Evolutionary conservation across 129 eudicot genomes (phyloP).

Genomic region (Artemisia tridentata): DNA sequence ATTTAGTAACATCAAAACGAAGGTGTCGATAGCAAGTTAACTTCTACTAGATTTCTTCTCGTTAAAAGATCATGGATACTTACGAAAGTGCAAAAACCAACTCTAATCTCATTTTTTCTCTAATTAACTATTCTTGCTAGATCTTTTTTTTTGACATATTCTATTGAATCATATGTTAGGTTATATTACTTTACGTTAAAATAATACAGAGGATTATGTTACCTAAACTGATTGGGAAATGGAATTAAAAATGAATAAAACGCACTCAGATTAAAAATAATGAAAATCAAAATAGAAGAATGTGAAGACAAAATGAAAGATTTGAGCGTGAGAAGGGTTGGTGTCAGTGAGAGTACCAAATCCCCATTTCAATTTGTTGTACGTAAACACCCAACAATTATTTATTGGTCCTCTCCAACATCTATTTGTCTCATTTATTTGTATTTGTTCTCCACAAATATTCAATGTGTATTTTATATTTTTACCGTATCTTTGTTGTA

Average conservation of each 20-base stretch:
- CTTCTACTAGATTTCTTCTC: too few species aligned
- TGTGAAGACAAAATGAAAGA: conserved; percentile 36
- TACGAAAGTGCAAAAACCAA: too few species aligned
- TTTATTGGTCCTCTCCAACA: conserved; percentile 13
- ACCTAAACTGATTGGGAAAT: neutral
- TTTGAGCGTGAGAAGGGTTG: conserved; percentile 44
- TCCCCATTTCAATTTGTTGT: conserved; percentile 32
- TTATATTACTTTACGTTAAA: too few species aligned
- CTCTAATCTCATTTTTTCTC: too few species aligned
- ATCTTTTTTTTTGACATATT: too few species aligned
- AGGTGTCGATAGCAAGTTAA: too few species aligned
- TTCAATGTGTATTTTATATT: neutral
- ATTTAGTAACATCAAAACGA: too few species aligned
- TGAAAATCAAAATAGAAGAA: conserved; percentile 31
- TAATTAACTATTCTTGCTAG: too few species aligned
- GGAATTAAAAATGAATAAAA: neutral
- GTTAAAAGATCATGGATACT: too few species aligned
- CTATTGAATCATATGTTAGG: too few species aligned
- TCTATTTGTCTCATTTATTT: conserved; percentile 21
- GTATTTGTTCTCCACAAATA: neutral
- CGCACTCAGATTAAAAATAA: conserved; percentile 21
- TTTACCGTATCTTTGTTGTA: too few species aligned
- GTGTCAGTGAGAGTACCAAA: conserved; percentile 42
- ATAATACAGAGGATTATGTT: neutral
- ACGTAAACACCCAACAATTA: conserved; percentile 32